Conservation (phyloP, 208 protist species). For the Naegleria gruberi region DNA sequence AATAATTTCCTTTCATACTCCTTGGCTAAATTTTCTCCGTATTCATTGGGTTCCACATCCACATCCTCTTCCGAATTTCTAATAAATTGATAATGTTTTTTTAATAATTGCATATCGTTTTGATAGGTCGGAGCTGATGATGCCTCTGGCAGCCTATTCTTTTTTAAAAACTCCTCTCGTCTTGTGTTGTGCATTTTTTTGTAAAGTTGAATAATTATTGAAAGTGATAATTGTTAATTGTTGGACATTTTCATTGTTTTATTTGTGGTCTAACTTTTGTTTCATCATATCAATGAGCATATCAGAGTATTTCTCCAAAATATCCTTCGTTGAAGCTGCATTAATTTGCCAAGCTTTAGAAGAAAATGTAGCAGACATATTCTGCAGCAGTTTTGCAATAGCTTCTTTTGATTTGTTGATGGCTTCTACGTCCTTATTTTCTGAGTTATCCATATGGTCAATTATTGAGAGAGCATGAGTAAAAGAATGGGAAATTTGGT, state of each 20-base stretch:
- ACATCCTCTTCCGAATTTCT: neutral
- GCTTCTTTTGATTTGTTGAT: neutral
- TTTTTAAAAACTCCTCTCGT: no score
- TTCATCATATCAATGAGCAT: neutral
- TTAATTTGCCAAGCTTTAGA: neutral
- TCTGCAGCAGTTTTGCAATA: neutral
- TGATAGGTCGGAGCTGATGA: neutral
- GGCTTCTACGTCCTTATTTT: neutral
- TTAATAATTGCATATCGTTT: neutral
- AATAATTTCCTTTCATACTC: neutral
- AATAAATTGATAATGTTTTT: constrained; percentile 18
- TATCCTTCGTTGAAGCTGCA: neutral
- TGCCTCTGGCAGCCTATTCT: no score
- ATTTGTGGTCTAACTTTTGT: neutral
- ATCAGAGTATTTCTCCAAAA: neutral
- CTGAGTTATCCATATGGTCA: neutral
- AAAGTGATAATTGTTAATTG: no score
- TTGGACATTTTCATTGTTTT: neutral
- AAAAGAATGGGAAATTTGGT: neutral
- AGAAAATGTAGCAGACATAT: neutral
- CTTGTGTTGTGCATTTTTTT: no score
- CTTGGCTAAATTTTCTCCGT: neutral
- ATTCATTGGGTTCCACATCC: neutral
- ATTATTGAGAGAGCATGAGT: neutral
- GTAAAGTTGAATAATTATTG: no score